Percentiles rank a stretch among this genome's conserved stretches.
Evolutionary conservation across 768 basidiomycete genomes (phyloP).

Genomic region (Russula dissimulans): DNA sequence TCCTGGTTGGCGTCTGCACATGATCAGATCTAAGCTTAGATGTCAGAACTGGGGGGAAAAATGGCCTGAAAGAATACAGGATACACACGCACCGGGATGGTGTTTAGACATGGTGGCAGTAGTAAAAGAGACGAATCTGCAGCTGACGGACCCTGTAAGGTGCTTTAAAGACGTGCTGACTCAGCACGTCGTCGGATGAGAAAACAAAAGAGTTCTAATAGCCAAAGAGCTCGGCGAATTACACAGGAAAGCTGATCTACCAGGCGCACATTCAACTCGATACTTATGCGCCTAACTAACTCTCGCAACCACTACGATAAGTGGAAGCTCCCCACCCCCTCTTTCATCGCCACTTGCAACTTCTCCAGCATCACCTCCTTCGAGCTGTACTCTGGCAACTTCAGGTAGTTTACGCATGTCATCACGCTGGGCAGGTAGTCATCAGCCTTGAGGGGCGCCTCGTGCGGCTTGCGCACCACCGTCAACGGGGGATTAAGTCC

Average conservation of each 20-base stretch:
- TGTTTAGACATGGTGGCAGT: conserved; percentile 28
- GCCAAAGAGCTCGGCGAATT: background rate
- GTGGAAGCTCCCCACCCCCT: conserved; percentile 96
- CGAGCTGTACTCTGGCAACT: conserved; percentile 90
- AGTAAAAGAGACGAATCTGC: background rate
- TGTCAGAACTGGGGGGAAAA: background rate
- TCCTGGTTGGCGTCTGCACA: conserved; percentile 96
- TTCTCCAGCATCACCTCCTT: conserved; percentile 81
- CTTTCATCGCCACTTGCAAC: conserved; percentile 74
- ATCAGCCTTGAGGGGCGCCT: conserved; percentile 81
- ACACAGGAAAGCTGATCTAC: conserved; percentile 9
- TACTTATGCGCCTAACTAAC: background rate
- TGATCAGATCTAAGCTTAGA: conserved; percentile 69
- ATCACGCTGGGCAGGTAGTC: conserved; percentile 96
- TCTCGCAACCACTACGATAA: conserved; percentile 70
- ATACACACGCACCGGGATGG: conserved; percentile 25
- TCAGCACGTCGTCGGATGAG: no score
- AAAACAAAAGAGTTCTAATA: background rate
- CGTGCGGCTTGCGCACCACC: conserved; percentile 94
- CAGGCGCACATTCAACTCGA: background rate
- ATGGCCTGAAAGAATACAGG: background rate
- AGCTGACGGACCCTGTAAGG: background rate
- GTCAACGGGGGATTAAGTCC: conserved; percentile 90
- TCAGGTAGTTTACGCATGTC: conserved; percentile 97
- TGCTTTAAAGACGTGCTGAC: background rate